Percentiles rank a stretch among this genome's conserved stretches.
These are phyloP conservation scores for Yamadazyma atlantica DNA, from an alignment of 1,139 yeast species.

Conservation along the genomic window DNA sequence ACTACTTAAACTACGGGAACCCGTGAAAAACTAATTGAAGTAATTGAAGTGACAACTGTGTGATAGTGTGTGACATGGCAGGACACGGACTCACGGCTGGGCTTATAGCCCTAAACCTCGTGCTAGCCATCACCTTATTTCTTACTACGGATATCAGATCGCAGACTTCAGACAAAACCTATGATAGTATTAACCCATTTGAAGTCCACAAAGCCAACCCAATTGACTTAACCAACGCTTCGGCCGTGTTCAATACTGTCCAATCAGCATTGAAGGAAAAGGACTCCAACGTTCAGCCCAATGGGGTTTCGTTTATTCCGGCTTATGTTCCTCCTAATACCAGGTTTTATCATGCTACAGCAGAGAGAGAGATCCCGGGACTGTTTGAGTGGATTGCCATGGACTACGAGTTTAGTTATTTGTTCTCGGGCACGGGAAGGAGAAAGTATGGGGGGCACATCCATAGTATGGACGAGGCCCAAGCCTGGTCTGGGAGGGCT, in stretches of 20 bases:
- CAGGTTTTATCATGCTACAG: conserved; percentile 47
- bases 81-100: too few relatives aligned
- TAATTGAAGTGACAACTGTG: too few relatives aligned
- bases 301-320: conserved; percentile 57
- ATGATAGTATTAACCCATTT: conserved; percentile 3
- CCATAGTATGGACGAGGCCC: too few relatives aligned
- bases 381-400: conserved; percentile 58
- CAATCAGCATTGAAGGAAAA: conserved; percentile 50
- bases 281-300: conserved; percentile 48
- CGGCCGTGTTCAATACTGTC: conserved; percentile 53
- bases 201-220: conserved; percentile 10
- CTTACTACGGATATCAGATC: not conserved
- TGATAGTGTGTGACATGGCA: too few relatives aligned
- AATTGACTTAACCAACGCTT: conserved; percentile 47
- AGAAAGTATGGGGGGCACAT: too few relatives aligned
- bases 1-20: too few relatives aligned
- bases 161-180: not conserved
- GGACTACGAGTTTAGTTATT: conserved; percentile 56
- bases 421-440: conserved; percentile 29
- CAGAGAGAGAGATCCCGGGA: conserved; percentile 33
- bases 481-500: too few relatives aligned
- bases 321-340: conserved; percentile 58
- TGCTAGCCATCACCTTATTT: too few relatives aligned
- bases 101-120: too few relatives aligned
- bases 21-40: too few relatives aligned